Evolutionary conservation across 2,329 filamentous ascomycete genomes (phyloP).

Genomic region (Scortechinia acanthostroma): DNA sequence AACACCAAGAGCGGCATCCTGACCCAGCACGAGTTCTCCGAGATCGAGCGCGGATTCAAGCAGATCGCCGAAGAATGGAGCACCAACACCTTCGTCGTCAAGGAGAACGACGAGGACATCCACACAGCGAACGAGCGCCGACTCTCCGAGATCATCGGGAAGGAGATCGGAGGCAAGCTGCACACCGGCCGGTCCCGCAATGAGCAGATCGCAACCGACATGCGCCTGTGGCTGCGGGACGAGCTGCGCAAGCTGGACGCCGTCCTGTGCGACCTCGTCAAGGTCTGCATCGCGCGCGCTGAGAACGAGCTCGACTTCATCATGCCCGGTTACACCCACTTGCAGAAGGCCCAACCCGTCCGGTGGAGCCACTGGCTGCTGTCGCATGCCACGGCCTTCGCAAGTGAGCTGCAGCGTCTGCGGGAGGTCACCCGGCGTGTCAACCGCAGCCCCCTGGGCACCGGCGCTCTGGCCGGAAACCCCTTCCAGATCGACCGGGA

Average conservation of each 20-base stretch:
- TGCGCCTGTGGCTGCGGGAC: constrained; percentile 66
- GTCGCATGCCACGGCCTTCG: constrained; percentile 59
- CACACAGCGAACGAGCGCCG: constrained; percentile 49
- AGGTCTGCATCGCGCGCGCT: constrained; percentile 54
- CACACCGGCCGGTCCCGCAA: constrained; percentile 67
- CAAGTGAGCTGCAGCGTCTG: constrained; percentile 61
- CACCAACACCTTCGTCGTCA: constrained; percentile 19
- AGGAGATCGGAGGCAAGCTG: constrained; percentile 65
- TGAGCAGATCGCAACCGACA: constrained; percentile 69
- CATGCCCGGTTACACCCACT: constrained; percentile 74
- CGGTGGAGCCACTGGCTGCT: constrained; percentile 72
- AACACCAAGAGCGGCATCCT: constrained; percentile 60
- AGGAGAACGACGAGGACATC: constrained; percentile 28
- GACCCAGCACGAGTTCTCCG: constrained; percentile 52
- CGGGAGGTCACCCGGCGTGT: constrained; percentile 60
- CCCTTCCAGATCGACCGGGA: constrained; percentile 68
- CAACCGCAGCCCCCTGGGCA: constrained; percentile 59
- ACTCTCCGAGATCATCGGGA: constrained; percentile 64
- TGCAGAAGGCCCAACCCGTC: constrained; percentile 68
- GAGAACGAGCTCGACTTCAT: constrained; percentile 64
- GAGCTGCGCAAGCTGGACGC: constrained; percentile 53
- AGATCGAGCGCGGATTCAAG: constrained; percentile 57
- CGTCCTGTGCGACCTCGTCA: constrained; percentile 53
- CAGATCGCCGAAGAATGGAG: constrained; percentile 26
- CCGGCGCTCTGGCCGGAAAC: constrained; percentile 69